Evolutionary conservation across 371 early-diverging fungal genomes (phyloP), one percentile per base, ranked within the genome.

Genomic region (Lichtheimia ornata): DNA sequence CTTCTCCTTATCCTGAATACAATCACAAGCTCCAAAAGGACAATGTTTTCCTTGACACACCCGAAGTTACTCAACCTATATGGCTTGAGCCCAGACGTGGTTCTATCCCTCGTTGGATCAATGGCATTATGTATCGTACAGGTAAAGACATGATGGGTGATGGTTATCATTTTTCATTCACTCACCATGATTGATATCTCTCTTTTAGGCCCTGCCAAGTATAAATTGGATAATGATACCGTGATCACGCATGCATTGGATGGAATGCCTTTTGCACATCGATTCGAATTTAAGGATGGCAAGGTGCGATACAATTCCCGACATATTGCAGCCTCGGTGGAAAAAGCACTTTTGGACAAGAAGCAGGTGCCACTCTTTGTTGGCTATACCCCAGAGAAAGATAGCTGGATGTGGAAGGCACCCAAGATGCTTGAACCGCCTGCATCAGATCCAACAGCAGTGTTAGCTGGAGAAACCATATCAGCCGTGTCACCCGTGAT

Each of bases 41-140:
- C 40, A 52, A 42, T 18, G n/a, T 54, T 18, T 61, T 56, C 24
- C 58, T 51, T 35, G 64, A 73, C 52, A 60, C 70, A 5, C 81
- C 82, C 15, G 81, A 86, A 62, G 58, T 69, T n/a, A 68, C 66
- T 12, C 67, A 71, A 1, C 82, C 83, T 0, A 62, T 71, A 9
- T 17, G 47, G 14, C 55, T 82, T 1, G 45, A 62, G 3, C 49
- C 65, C 2, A 71, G 78, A 41, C 66, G 66, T 17, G 86, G 86
- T 6, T 17, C 51, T 18, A 49, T 78, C 17, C 73, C 79, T 20
- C 18, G 35, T 2, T 79, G 79, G 79, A 50, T 79, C 17, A 70
- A 70, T 17, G 79, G 79, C 4, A 65, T 67, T 25, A 59, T 79
- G 61, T 79, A 74, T 50, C 72, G 74, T 15, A 58, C 72, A 24